A percentile compares a stretch with the other conserved stretches of the same genome.
Evolutionary conservation across 805 yeast genomes (phyloP).

Genomic region (Kurtzmaniella cleridarum): DNA sequence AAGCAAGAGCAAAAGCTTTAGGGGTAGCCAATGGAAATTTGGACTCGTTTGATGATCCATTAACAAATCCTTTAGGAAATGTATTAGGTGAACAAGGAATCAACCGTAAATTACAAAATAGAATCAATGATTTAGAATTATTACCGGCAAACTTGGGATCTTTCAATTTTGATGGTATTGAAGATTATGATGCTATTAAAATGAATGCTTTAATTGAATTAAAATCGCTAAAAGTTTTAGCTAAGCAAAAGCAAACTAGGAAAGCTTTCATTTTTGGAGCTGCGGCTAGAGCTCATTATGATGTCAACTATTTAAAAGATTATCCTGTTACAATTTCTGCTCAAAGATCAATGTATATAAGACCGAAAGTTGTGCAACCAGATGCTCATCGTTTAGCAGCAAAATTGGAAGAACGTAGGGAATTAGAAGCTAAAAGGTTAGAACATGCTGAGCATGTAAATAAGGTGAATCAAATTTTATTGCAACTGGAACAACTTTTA

Average conservation of each 20-base stretch:
- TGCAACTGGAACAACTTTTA: conserved; percentile 19
- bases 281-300: conserved; percentile 53
- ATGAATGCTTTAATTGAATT: conserved; percentile 65
- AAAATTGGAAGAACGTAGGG: conserved; percentile 68
- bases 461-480: conserved; percentile 35
- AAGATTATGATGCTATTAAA: conserved; percentile 48
- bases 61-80: conserved; percentile 40
- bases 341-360: conserved; percentile 60
- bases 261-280: conserved; percentile 51
- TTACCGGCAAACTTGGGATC: conserved; percentile 71
- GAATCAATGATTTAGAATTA: conserved; percentile 57
- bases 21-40: conserved; percentile 6
- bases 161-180: conserved; percentile 34
- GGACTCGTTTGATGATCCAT: conserved; percentile 21
- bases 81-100: conserved; percentile 48
- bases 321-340: conserved; percentile 59
- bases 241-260: conserved; percentile 67
- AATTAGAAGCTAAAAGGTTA: conserved; percentile 45
- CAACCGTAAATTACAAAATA: conserved; percentile 46
- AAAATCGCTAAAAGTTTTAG: conserved; percentile 57
- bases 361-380: conserved; percentile 64
- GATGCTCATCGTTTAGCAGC: conserved; percentile 74
- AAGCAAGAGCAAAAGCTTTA: neutral
- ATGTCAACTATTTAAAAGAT: conserved; percentile 44
- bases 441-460: conserved; percentile 48